Evolutionary conservation across 164 flowering plant species (phyloP), one percentile per base, ranked within the genome.

Genomic region (Magnolia officinalis): DNA sequence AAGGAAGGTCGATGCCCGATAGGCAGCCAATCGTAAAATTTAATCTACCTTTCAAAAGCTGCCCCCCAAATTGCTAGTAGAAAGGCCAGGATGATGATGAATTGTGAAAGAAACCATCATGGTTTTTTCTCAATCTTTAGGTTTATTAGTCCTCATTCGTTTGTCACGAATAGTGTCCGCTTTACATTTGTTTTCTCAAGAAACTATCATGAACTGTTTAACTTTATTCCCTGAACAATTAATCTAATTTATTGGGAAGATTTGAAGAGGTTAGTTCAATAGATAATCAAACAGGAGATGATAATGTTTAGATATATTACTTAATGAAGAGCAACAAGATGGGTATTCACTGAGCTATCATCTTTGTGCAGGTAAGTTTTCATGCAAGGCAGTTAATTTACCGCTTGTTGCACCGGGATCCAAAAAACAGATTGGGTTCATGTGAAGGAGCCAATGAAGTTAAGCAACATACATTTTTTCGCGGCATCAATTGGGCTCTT

Each of bases 381-480:
- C 86, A 83, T 8, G 90, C 80, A 61, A 96, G 86, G 88, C 97
- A 93, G 82, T 74, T 96, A 68, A 91, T 96, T 80, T 90, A 88
- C 78, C 76, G 90, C 61, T 78, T 96, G 85, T 78, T 96, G 81
- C 92, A 91, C 63, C 88, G 90, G 74, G 98, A 92, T 82, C 97
- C 97, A 21, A 86, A 83, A 74, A 88, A 84, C 78, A 87, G 99
- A 80, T 81, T 96, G 86, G 95, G 96, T 19, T 85, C 96, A 1
- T 85, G 67, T 20, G 95, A 91, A 89, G 99, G 99, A 67, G 98
- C 99, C n/a, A 89, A 88, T 75, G 99, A 96, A 82, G 77, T 96
- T 19, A 96, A 93, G 86, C 80, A 80, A 8, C 99, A 96, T 76
- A 92, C 98, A 13, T 94, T 96, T 81, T 96, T 96, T 82, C 87